A percentile compares a stretch with the other conserved stretches of the same genome.
These are phyloP conservation scores for Cladophialophora chaetospira DNA, from an alignment of 2,329 filamentous ascomycete genomes.

Conservation along the genomic window DNA sequence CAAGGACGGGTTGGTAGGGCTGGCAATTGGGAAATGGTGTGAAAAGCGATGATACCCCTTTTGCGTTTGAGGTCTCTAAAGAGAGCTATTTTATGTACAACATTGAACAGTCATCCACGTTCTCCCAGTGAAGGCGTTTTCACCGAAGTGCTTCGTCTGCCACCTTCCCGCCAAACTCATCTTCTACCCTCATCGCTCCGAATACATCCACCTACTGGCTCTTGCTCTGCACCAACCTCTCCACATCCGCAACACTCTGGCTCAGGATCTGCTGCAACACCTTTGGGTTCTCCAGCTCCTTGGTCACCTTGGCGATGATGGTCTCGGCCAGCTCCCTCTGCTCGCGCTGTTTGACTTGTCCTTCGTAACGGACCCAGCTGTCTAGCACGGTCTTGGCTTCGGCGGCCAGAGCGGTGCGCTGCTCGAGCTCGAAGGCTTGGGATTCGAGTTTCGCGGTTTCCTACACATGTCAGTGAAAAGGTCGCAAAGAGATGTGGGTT, in stretches of 20 bases:
- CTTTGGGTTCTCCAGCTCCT: conserved; percentile 98
- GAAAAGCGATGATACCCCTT: conserved; percentile 31
- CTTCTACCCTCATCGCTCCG: background rate
- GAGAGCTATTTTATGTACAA: conserved; percentile 26
- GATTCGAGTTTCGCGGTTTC: conserved; percentile 97
- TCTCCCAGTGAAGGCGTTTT: background rate
- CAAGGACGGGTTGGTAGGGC: no score
- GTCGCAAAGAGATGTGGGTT: background rate
- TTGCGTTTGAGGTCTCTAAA: conserved; percentile 4
- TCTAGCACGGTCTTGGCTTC: conserved; percentile 96
- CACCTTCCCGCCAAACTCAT: background rate
- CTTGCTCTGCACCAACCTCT: conserved; percentile 54
- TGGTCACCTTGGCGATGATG: conserved; percentile 96
- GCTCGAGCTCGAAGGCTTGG: conserved; percentile 94
- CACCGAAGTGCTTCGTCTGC: background rate
- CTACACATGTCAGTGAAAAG: conserved; percentile 49
- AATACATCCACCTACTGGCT: conserved; percentile 11
- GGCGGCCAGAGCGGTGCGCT: conserved; percentile 84
- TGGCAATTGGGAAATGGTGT: background rate
- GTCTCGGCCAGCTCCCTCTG: conserved; percentile 91
- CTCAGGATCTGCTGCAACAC: conserved; percentile 94
- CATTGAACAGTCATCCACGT: conserved; percentile 11
- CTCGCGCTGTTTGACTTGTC: conserved; percentile 98
- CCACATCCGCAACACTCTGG: conserved; percentile 93
- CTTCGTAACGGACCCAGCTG: conserved; percentile 98